Evolutionary conservation across 129 eudicot species (phyloP), one percentile per base, ranked within the genome.

Genomic region (Lactuca sativa): DNA sequence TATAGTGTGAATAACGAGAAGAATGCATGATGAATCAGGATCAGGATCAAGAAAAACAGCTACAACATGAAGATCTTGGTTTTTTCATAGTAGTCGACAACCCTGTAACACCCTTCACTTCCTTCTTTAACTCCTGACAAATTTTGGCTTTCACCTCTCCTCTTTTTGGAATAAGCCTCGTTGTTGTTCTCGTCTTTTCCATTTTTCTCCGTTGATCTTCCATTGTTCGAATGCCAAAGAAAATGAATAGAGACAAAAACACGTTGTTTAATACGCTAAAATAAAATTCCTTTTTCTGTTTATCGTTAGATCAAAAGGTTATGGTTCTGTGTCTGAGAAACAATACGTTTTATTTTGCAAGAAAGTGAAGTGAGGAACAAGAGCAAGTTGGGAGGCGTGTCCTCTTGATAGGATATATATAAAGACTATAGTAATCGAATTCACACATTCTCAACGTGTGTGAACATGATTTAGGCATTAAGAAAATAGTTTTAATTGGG

Each of bases 91-190:
- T 13, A 31, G 60, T 47, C 40, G 59, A 14, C 13, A 48, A 14
- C 38, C 38, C 41, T 6, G 32, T 47, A 37, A 2, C 12, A 40
- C 25, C 44, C 43, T 74, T 66, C 34, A 66, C 79, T 57, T 74
- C 67, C 41, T 56, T 66, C 71, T 56, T 74, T 17, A 66, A 18
- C 60, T 66, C 61, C 54, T 0, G 32, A 9, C 73, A 74, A 12
- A 66, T 74, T 66, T 44, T 74, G 37, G 66, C 79, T 49, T 74
- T 74, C 59, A 66, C 72, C 48, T 66, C 52, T 74, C 73, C 79
- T 66, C 67, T 43, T 34, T 7, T 44, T 7, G 79, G 79, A 43
- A 74, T 3, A 12, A 57, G 67, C 21, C 73, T 74, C 3, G 30
- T 1, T 4, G 67, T 0, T 16, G 6, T 57, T 44, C 48, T n/a